These are phyloP conservation scores for Salix suchowensis DNA, from an alignment of 345 rosid species.

Conservation along the genomic window DNA sequence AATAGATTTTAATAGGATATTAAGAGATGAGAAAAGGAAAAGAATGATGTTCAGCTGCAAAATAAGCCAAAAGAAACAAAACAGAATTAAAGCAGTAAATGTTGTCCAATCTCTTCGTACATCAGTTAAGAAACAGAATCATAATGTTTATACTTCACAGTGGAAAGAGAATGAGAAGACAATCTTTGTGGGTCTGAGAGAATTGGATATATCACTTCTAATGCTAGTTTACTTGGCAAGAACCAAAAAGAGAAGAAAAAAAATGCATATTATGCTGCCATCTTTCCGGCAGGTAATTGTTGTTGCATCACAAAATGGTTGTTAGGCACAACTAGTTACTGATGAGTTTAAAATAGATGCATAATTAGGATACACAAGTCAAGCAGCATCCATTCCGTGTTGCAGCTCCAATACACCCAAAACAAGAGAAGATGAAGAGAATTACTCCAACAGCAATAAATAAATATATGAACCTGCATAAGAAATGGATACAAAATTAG, in stretches of 20 bases:
- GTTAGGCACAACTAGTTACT: not conserved
- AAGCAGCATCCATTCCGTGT: slow-evolving; percentile 90
- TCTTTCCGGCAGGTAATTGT: not conserved
- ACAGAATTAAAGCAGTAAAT: not conserved
- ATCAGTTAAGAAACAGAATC: not conserved
- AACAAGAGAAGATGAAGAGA: slow-evolving; percentile 79
- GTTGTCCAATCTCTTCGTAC: not conserved
- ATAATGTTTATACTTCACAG: not conserved
- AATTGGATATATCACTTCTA: not conserved
- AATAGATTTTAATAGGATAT: not conserved
- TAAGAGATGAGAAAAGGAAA: not conserved
- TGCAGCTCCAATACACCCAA: slow-evolving; percentile 79
- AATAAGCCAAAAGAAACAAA: not conserved
- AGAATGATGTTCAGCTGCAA: not conserved
- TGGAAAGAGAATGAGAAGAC: not conserved
- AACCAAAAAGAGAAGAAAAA: not conserved
- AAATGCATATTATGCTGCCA: not conserved
- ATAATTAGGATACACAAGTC: slow-evolving; percentile 78
- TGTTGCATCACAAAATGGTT: not conserved
- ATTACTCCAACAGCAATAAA: slow-evolving; percentile 80
- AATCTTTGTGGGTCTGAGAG: not conserved
- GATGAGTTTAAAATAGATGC: not conserved
- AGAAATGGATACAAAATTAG: slow-evolving; percentile 14
- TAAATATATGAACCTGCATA: slow-evolving; percentile 85
- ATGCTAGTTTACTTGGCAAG: not conserved